A percentile compares a stretch with the other conserved stretches of the same genome.
These are phyloP conservation scores for Strobilomyces echinocephalus DNA, from an alignment of 768 basidiomycete genomes.

Conservation along the genomic window DNA sequence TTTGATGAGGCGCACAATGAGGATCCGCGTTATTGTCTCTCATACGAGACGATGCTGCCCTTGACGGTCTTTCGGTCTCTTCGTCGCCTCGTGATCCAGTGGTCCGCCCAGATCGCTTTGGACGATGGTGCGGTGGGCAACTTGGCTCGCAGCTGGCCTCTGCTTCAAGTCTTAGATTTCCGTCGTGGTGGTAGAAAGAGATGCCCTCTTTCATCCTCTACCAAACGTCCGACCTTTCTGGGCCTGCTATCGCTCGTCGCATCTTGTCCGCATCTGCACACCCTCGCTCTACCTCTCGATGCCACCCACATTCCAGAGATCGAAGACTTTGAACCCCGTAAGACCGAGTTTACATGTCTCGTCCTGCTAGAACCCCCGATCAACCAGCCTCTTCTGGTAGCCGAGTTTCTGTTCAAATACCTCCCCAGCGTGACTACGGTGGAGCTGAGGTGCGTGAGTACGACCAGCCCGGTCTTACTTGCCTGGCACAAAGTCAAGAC, in stretches of 20 bases:
- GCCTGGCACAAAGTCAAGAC: not conserved
- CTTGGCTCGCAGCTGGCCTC: conserved; percentile 9
- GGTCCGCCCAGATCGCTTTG: conserved; percentile 12
- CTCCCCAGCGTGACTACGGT: conserved; percentile 1
- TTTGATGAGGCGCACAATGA: conserved; percentile 1
- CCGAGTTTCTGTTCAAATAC: conserved; percentile 7
- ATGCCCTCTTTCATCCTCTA: conserved; percentile 1
- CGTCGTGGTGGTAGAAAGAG: conserved; percentile 1
- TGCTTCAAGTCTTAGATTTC: conserved; percentile 1
- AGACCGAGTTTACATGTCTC: not conserved
- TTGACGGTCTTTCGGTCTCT: conserved; percentile 3
- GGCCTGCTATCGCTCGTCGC: conserved; percentile 7
- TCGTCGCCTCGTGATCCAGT: conserved; percentile 2
- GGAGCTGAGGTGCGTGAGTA: not conserved
- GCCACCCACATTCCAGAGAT: conserved; percentile 9
- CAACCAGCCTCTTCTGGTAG: conserved; percentile 3
- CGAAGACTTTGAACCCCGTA: not conserved
- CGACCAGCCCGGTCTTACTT: not conserved
- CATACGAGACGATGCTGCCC: conserved; percentile 4
- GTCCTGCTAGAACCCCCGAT: conserved; percentile 3
- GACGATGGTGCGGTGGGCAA: conserved; percentile 2
- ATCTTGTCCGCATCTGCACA: not conserved
- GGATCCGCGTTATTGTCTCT: conserved; percentile 1
- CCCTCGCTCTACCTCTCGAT: conserved; percentile 9
- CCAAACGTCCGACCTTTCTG: conserved; percentile 8